Conservation (phyloP, 768 basidiomycete genomes). For the Russula ochroleuca region DNA sequence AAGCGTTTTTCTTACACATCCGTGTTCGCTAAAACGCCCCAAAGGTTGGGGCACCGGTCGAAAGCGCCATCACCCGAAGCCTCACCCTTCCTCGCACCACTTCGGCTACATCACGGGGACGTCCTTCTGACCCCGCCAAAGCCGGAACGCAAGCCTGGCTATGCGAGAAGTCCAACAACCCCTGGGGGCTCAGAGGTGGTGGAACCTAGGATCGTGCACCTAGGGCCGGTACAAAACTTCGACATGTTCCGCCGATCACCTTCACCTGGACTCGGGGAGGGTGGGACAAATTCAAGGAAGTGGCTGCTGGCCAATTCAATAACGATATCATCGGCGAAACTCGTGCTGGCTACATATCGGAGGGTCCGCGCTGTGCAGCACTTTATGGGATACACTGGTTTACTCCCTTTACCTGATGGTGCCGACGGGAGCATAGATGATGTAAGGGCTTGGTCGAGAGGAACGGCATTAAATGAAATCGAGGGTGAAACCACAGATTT, state of each 20-base stretch:
- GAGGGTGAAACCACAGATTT: constrained; percentile 29
- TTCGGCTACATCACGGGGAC: constrained; percentile 25
- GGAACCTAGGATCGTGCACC: constrained; percentile 54
- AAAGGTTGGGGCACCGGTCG: constrained; percentile 39
- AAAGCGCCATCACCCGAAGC: constrained; percentile 43
- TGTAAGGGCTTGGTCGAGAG: constrained; percentile 35
- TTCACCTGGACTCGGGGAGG: constrained; percentile 15
- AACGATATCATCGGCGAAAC: constrained; percentile 44
- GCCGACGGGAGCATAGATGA: constrained; percentile 30
- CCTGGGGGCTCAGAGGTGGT: constrained; percentile 35
- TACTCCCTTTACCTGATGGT: constrained; percentile 47
- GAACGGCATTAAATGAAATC: constrained; percentile 22
- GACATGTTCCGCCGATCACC: constrained; percentile 23
- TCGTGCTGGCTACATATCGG: constrained; percentile 56
- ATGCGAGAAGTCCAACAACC: constrained; percentile 39
- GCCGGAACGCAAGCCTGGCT: constrained; percentile 39
- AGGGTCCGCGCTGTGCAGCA: constrained; percentile 60
- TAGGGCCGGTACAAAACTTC: constrained; percentile 48
- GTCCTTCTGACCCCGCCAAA: constrained; percentile 20
- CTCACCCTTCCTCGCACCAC: constrained; percentile 38
- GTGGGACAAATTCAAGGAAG: constrained; percentile 5
- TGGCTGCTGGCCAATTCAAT: constrained; percentile 19
- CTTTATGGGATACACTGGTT: constrained; percentile 56
- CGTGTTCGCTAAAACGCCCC: constrained; percentile 54
- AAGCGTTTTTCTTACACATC: constrained; percentile 44